A percentile compares a stretch with the other conserved stretches of the same genome.
phyloP scores from a whole-genome alignment of 768 basidiomycete species.

The Tubosaeta sp. region DNA sequence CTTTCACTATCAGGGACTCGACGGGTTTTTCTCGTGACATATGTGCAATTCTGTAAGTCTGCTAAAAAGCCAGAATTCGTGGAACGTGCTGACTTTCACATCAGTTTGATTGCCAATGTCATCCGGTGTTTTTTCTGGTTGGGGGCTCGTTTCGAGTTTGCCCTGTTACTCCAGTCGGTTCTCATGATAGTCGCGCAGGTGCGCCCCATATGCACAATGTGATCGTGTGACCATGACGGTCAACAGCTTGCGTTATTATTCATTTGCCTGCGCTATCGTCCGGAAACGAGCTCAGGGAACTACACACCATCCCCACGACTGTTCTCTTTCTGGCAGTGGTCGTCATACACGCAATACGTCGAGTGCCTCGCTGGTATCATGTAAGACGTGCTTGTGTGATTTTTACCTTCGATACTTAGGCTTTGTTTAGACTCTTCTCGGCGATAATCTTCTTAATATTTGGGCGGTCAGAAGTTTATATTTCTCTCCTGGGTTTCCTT shows the following conservation, averaged over 20 bases:
- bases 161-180: constrained; percentile 75
- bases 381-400: constrained; percentile 34
- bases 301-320: constrained; percentile 59
- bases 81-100: constrained; percentile 8
- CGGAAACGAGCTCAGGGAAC: constrained; percentile 54
- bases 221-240: constrained; percentile 17
- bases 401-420: constrained; percentile 6
- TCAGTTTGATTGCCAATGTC: constrained; percentile 76
- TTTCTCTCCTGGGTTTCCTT: constrained; percentile 65
- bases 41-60: constrained; percentile 71
- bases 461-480: constrained; percentile 54
- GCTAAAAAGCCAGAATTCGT: background rate
- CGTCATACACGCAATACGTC: constrained; percentile 69
- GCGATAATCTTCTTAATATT: constrained; percentile 76
- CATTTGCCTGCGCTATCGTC: constrained; percentile 74
- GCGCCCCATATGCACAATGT: constrained; percentile 18
- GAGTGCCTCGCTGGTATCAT: constrained; percentile 80
- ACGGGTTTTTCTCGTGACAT: constrained; percentile 85
- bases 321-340: constrained; percentile 84
- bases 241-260: constrained; percentile 69
- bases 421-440: constrained; percentile 48
- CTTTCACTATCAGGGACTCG: constrained; percentile 52
- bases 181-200: constrained; percentile 86
- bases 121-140: constrained; percentile 91
- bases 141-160: constrained; percentile 70